Evolutionary conservation across 73 alveolate genomes (phyloP), one percentile per base, ranked within the genome.

Genomic region (Paramecium octaurelia): DNA sequence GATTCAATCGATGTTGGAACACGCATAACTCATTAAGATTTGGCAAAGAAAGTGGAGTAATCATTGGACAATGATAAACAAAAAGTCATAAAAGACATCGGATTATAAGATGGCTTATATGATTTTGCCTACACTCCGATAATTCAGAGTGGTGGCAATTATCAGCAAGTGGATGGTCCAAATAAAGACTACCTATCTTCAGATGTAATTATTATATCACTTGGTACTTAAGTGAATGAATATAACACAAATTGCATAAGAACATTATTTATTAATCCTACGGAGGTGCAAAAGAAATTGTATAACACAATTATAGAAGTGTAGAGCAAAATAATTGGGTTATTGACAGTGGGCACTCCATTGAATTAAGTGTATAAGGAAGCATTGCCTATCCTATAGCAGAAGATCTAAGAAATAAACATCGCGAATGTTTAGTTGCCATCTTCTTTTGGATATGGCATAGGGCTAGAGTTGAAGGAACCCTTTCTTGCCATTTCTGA

Each of bases 241-340:
- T 95, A 96, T 71, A 95, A 97, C 86, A 94, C 98, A 27, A 95
- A 92, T 92, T 96, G 97, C 10, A 93, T 97, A 44, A 95, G 99
- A 88, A 98, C 99, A 14, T 94, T 97, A 50, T 92, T 96, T 92
- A 97, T 98, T 11, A 96, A 97, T 91, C 97, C 99, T 10, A 92
- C 94, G 60, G 94, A 94, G 48, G 93, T 88, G 50, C 93, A 97
- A 88, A 96, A 97, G 92, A 95, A 94, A 36, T 97, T 96, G 68
- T 98, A 98, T 92, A 68, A 88, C 88, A 77, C 94, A 27, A 92
- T 97, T 48, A 58, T 92, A 27, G 99, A 97, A 29, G 95, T 96
- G 4, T 85, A 95, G 43, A 97, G 85, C 54, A 89, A 88, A 76
- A 42, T 94, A 10, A 75, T 94, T 12, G 86, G 80, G 34, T 68